phyloP scores from a whole-genome alignment of 495 filamentous ascomycete genomes.

The Neurospora sp. region DNA sequence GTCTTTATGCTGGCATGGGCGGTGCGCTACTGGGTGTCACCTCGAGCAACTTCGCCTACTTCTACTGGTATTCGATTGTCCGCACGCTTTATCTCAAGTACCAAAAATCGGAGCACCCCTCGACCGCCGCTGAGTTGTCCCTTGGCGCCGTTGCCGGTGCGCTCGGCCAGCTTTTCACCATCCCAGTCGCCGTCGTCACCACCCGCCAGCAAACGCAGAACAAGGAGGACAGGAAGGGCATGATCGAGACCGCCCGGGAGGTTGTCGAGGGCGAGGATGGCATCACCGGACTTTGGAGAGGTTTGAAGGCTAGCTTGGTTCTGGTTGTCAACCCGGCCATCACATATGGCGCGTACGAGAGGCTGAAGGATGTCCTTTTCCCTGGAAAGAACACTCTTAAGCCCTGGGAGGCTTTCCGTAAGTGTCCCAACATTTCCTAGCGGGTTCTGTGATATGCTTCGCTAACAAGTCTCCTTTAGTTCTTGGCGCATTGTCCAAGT shows the following conservation, averaged over 20 bases:
- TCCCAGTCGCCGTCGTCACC: constrained; percentile 89
- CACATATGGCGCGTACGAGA: constrained; percentile 95
- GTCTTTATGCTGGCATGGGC: constrained; percentile 81
- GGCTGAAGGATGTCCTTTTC: constrained; percentile 70
- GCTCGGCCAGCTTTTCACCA: constrained; percentile 89
- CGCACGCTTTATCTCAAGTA: constrained; percentile 71
- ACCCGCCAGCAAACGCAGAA: constrained; percentile 89
- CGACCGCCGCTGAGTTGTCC: constrained; percentile 76
- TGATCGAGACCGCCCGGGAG: constrained; percentile 81
- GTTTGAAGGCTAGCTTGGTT: constrained; percentile 91
- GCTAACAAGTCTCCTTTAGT: constrained; percentile 37
- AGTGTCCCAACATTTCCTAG: constrained; percentile 18
- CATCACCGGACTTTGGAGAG: constrained; percentile 81
- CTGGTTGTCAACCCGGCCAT: constrained; percentile 95
- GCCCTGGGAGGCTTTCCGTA: constrained; percentile 86
- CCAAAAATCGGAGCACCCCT: constrained; percentile 52
- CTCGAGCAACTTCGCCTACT: constrained; percentile 98
- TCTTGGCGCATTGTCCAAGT: constrained; percentile 87
- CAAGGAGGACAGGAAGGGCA: constrained; percentile 73
- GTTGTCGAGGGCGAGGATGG: constrained; percentile 89
- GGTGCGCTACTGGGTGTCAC: constrained; percentile 85
- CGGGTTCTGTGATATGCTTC: background rate
- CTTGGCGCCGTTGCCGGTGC: constrained; percentile 86
- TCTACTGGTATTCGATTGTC: constrained; percentile 96
- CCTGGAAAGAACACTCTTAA: constrained; percentile 65